Base-by-base conservation (phyloP, 495 filamentous ascomycete genomes). In the Elasticomyces elasticus region DNA sequence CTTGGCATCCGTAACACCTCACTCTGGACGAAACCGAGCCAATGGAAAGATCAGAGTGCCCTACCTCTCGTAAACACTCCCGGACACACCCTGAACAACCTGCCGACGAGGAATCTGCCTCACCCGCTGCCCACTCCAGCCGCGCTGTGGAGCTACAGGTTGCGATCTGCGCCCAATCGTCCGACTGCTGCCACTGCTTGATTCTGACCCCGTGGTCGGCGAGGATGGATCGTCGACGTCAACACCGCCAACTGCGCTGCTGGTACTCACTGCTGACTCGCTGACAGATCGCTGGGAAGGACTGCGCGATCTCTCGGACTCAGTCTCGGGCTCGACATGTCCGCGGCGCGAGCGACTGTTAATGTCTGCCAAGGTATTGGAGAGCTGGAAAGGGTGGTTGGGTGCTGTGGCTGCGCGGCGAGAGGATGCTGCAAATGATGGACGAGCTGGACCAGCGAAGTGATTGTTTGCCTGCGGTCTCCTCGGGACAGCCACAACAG, bases 361-460 rank as follows among this genome's bases (percentile, higher is more conserved):
- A 49, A 61, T 44, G 53, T 24, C 43, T n/a, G 48, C 53, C 1
- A 57, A 43, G 3, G 58, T 61, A 26, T 61, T 57, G 11, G 25
- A 13, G 28, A 61, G 50, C n/a, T 61, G 53, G 43, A 61, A 61
- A 26, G 58, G 58, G 26, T 56, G 57, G 35, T 11, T 30, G 20
- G 48, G 24, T 2, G 23, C 6, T 27, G 13, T 28, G 9, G n/a
- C 37, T 5, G 51, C 17, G 15, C 22, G 25, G 27, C 13, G 7
- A 23, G 22, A 15, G 38, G 5, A 12, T 38, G 23, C 2, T 33
- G 42, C 42, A 4, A 17, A 22, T 30, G 5, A 40, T 40, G 35
- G 35, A 17, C 3, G 35, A 15, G 4, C 5, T 13, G 35, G n/a
- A n/a, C n/a, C n/a, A n/a, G n/a, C n/a, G n/a, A 4, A 24, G 40